Evolutionary conservation across 2,329 filamentous ascomycete genomes (phyloP).

Genomic region (Pezicula neosporulosa): DNA sequence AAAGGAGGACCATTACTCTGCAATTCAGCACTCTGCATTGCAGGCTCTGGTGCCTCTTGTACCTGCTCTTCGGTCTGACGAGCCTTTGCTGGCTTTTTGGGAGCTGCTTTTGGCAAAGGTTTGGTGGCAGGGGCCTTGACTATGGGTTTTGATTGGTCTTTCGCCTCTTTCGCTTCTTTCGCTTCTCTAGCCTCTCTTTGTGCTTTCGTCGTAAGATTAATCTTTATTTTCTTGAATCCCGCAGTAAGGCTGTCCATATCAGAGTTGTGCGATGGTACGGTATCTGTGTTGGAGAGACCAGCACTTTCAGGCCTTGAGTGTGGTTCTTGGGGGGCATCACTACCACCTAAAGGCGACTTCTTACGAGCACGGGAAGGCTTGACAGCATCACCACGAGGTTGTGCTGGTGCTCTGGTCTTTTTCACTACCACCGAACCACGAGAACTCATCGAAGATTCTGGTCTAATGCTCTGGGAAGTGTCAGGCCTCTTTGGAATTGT

Average conservation of each 20-base stretch:
- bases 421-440: slow-evolving; percentile 45
- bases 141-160: slow-evolving; percentile 14
- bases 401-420: slow-evolving; percentile 52
- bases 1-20: background rate
- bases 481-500: slow-evolving; percentile 28
- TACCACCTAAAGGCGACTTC: slow-evolving; percentile 22
- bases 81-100: slow-evolving; percentile 1
- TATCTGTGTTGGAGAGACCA: slow-evolving; percentile 6
- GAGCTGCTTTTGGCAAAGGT: slow-evolving; percentile 1
- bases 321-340: background rate
- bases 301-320: slow-evolving; percentile 4
- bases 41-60: background rate
- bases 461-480: slow-evolving; percentile 38
- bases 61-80: slow-evolving; percentile 3
- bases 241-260: slow-evolving; percentile 53
- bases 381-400: slow-evolving; percentile 36
- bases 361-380: slow-evolving; percentile 26
- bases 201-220: slow-evolving; percentile 53
- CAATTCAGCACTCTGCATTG: background rate
- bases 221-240: slow-evolving; percentile 61
- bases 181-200: slow-evolving; percentile 51
- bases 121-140: background rate
- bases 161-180: slow-evolving; percentile 16
- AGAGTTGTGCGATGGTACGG: slow-evolving; percentile 6
- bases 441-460: slow-evolving; percentile 40